Evolutionary conservation across 208 protist genomes (phyloP).

Genomic region (Leishmania turanica): DNA sequence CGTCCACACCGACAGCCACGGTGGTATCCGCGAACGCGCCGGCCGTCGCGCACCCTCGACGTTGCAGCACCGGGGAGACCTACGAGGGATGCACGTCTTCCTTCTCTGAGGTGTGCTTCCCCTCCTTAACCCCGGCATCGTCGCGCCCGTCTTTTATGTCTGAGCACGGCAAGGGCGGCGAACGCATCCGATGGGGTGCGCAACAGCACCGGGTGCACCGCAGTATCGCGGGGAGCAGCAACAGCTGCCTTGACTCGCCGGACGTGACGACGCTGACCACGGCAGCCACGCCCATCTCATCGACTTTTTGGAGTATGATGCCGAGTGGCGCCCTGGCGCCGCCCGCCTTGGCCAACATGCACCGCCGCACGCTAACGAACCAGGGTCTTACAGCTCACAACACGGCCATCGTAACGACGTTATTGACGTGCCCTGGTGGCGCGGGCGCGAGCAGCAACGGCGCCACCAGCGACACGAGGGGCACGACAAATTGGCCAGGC

Average conservation of each 20-base stretch:
- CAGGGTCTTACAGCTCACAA: background rate
- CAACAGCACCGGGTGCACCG: background rate
- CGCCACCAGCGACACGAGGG: background rate
- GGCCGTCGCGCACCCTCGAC: conserved; percentile 6
- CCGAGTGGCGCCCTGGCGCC: background rate
- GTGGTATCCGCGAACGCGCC: background rate
- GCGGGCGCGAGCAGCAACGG: background rate
- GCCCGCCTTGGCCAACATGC: background rate
- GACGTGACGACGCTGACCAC: background rate
- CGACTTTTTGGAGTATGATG: background rate
- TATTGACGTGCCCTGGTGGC: background rate
- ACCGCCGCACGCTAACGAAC: background rate
- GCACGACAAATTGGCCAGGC: background rate
- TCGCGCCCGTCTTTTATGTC: background rate
- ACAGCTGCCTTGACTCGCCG: background rate
- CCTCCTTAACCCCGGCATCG: background rate
- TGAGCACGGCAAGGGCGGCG: background rate
- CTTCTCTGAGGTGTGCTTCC: conserved; percentile 15
- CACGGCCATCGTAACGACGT: background rate
- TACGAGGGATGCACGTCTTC: conserved; percentile 29
- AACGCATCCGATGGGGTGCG: background rate
- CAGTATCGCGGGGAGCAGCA: background rate
- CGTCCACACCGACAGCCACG: background rate
- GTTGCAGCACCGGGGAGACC: conserved; percentile 5
- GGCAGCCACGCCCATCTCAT: background rate